Percentiles rank a stretch among this genome's conserved stretches.
These are phyloP conservation scores for Syzygium syzygioides DNA, from an alignment of 441 rosid species.

Conservation along the genomic window DNA sequence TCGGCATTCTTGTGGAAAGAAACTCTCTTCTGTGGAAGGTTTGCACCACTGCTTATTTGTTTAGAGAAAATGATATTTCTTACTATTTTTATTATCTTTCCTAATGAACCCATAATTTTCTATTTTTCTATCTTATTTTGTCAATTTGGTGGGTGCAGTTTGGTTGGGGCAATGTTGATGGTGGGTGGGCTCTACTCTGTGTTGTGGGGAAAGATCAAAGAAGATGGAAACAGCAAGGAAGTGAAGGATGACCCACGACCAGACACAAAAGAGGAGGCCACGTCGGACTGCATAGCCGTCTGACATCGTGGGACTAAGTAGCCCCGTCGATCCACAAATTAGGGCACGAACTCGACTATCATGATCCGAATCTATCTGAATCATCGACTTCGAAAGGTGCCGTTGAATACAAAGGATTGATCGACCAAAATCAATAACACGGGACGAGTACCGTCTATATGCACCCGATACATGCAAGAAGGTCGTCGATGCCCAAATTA, in stretches of 20 bases:
- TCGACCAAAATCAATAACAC: background rate
- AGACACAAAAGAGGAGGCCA: constrained; percentile 21
- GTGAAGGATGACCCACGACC: constrained; percentile 6
- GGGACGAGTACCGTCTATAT: background rate
- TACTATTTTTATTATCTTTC: background rate
- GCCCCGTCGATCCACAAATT: background rate
- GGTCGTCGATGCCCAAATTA: background rate
- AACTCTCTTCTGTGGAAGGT: constrained; percentile 71
- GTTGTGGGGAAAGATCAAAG: constrained; percentile 74
- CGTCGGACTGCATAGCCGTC: constrained; percentile 18
- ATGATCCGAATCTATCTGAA: background rate
- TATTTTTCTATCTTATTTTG: background rate
- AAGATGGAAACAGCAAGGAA: constrained; percentile 15
- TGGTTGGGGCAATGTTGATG: constrained; percentile 57
- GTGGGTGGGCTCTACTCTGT: constrained; percentile 71
- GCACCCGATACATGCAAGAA: background rate
- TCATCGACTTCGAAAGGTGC: background rate
- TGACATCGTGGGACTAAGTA: background rate
- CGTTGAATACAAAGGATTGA: background rate
- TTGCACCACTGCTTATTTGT: background rate
- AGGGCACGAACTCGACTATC: background rate
- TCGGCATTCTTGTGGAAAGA: constrained; percentile 65
- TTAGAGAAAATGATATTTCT: background rate
- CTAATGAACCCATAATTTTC: too few species aligned
- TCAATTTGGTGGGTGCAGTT: constrained; percentile 28